Evolutionary conservation across 208 protist genomes (phyloP).

Genomic region (Trypanosoma mega): DNA sequence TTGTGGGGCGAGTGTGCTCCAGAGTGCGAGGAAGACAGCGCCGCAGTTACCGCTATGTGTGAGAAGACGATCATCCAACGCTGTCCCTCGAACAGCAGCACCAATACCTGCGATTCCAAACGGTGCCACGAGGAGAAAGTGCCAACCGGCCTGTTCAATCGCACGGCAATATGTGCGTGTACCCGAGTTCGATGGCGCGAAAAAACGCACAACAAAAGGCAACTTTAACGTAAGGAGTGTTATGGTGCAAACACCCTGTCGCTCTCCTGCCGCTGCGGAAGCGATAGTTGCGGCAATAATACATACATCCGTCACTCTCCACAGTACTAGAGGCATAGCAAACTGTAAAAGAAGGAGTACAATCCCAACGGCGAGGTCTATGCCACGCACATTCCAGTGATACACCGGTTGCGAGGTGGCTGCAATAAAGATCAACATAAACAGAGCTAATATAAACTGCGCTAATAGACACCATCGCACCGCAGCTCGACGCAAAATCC

Average conservation of each 20-base stretch:
- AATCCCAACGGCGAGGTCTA: conserved; percentile 53
- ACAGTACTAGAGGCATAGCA: conserved; percentile 36
- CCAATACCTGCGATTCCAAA: conserved; percentile 58
- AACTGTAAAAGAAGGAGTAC: conserved; percentile 39
- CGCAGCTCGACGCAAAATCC: conserved; percentile 6
- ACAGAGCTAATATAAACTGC: conserved; percentile 46
- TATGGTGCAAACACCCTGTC: conserved; percentile 48
- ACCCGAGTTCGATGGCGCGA: conserved; percentile 47
- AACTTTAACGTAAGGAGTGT: conserved; percentile 62
- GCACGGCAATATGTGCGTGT: conserved; percentile 71
- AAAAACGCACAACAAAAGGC: conserved; percentile 49
- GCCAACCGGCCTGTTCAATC: conserved; percentile 40
- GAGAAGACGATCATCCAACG: conserved; percentile 33
- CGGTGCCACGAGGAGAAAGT: conserved; percentile 54
- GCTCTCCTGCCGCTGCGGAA: conserved; percentile 33
- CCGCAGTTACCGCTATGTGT: conserved; percentile 53
- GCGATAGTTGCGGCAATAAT: conserved; percentile 45
- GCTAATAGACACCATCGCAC: conserved; percentile 33
- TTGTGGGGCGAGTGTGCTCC: conserved; percentile 60
- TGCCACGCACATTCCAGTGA: conserved; percentile 34
- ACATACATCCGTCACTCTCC: conserved; percentile 42
- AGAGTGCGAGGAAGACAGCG: conserved; percentile 46
- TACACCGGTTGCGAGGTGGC: conserved; percentile 28
- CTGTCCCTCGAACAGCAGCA: conserved; percentile 40
- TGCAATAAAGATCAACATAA: conserved; percentile 69